Conservation (phyloP, 2,329 filamentous ascomycete species). For the Neocatenulostroma microsporum region DNA sequence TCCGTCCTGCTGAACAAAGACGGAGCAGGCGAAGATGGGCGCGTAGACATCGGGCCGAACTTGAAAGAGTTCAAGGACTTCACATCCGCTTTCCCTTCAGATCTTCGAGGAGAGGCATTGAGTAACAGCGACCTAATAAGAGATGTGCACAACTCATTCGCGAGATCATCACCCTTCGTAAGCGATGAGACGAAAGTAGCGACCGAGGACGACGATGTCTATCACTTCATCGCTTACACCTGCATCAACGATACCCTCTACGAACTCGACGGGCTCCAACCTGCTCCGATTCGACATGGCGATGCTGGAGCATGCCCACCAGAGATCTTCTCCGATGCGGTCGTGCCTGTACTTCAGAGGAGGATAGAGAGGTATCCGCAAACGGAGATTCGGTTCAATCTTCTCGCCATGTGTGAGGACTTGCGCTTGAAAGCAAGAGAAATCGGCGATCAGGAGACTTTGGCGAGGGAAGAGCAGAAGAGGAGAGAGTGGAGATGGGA, state of each 20-base stretch:
- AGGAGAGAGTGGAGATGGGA: slow-evolving; percentile 85
- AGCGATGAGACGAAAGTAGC: slow-evolving; percentile 74
- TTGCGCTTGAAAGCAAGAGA: slow-evolving; percentile 67
- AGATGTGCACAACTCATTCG: slow-evolving; percentile 81
- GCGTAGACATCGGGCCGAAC: slow-evolving; percentile 63
- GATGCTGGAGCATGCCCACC: slow-evolving; percentile 55
- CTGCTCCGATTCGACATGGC: slow-evolving; percentile 84
- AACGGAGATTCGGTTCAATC: slow-evolving; percentile 88
- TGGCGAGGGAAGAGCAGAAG: slow-evolving; percentile 76
- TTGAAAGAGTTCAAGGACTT: slow-evolving; percentile 80
- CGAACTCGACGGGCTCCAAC: slow-evolving; percentile 91
- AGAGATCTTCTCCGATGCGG: slow-evolving; percentile 67
- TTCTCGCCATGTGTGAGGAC: slow-evolving; percentile 86
- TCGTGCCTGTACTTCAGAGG: slow-evolving; percentile 79
- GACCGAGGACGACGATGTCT: slow-evolving; percentile 77
- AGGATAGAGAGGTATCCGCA: slow-evolving; percentile 78
- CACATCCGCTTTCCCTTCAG: slow-evolving; percentile 67
- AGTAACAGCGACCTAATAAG: slow-evolving; percentile 55
- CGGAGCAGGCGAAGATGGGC: slow-evolving; percentile 33
- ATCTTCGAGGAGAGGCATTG: slow-evolving; percentile 60
- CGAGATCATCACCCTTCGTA: slow-evolving; percentile 78
- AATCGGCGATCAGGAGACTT: slow-evolving; percentile 70
- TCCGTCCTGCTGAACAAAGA: slow-evolving; percentile 81
- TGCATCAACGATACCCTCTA: slow-evolving; percentile 72
- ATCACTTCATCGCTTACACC: slow-evolving; percentile 96